These are phyloP conservation scores for Crithidia expoeki DNA, from an alignment of 208 protist genomes.

Conservation along the genomic window DNA sequence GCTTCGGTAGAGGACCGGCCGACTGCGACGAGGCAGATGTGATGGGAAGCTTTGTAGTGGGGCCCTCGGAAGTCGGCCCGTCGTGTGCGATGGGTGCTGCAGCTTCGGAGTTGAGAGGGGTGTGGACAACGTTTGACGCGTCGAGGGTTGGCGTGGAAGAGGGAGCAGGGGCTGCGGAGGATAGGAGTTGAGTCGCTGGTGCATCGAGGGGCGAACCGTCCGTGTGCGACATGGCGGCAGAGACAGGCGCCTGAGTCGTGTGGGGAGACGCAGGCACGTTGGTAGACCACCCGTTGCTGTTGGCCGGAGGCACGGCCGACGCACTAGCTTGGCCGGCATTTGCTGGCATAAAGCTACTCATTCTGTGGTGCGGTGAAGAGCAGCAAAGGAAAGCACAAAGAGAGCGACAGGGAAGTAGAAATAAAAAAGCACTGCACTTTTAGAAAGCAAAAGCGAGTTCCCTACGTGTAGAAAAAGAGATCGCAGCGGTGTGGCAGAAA, in stretches of 20 bases:
- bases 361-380: slow-evolving; percentile 1
- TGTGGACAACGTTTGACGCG: not conserved
- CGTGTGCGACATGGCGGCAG: not conserved
- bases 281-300: slow-evolving; percentile 3
- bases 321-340: not conserved
- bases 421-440: not conserved
- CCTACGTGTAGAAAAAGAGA: not conserved
- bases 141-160: not conserved
- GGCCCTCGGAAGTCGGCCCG: not conserved
- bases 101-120: not conserved
- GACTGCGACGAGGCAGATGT: not conserved
- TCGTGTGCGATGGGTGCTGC: not conserved
- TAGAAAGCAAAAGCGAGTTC: not conserved
- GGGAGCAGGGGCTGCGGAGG: not conserved
- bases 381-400: not conserved
- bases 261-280: not conserved
- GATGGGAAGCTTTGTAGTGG: not conserved
- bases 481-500: not conserved
- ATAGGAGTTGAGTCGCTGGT: not conserved
- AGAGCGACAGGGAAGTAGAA: not conserved
- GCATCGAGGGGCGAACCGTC: slow-evolving; percentile 1
- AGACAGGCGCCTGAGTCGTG: not conserved
- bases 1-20: slow-evolving; percentile 2
- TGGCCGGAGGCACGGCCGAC: not conserved
- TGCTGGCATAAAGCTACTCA: not conserved